A percentile compares a stretch with the other conserved stretches of the same genome.
Evolutionary conservation across 345 rosid species (phyloP).

Genomic region (Aquilaria malaccensis): DNA sequence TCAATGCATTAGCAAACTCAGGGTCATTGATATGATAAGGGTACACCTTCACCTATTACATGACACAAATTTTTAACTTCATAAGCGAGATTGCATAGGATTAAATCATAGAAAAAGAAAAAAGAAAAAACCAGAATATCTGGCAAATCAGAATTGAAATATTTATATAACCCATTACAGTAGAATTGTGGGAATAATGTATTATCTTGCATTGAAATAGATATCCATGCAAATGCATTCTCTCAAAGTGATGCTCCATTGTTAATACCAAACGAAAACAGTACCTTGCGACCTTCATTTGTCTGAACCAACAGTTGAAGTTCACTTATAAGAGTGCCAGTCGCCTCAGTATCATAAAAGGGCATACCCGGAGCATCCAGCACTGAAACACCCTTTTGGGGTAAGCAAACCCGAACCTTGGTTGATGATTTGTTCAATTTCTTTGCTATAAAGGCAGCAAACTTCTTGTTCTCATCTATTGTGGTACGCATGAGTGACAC

Average conservation of each 20-base stretch:
- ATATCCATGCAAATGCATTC: not conserved
- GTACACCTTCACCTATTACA: constrained; percentile 47
- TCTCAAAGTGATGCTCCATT: not conserved
- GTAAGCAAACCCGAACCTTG: constrained; percentile 60
- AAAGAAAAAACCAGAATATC: constrained; percentile 6
- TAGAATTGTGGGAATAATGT: too few relatives aligned
- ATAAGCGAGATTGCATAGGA: not conserved
- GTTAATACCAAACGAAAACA: constrained; percentile 7
- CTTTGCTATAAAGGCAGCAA: constrained; percentile 74
- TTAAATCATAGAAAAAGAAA: not conserved
- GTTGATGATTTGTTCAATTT: constrained; percentile 70
- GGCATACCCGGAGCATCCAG: constrained; percentile 74
- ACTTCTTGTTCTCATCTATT: constrained; percentile 59
- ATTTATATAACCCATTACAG: too few relatives aligned
- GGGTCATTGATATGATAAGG: constrained; percentile 76
- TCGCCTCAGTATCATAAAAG: constrained; percentile 80
- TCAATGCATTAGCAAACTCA: constrained; percentile 75
- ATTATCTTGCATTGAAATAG: too few relatives aligned
- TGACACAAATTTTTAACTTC: constrained; percentile 13
- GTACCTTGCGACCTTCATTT: constrained; percentile 60
- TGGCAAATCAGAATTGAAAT: not conserved
- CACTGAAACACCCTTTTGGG: constrained; percentile 77
- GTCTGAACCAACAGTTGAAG: constrained; percentile 46
- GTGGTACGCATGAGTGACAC: constrained; percentile 85
- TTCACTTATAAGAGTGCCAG: constrained; percentile 52